Percentiles rank a stretch among this genome's conserved stretches.
phyloP scores from a whole-genome alignment of 768 basidiomycete genomes.

The Panellus pusillus region DNA sequence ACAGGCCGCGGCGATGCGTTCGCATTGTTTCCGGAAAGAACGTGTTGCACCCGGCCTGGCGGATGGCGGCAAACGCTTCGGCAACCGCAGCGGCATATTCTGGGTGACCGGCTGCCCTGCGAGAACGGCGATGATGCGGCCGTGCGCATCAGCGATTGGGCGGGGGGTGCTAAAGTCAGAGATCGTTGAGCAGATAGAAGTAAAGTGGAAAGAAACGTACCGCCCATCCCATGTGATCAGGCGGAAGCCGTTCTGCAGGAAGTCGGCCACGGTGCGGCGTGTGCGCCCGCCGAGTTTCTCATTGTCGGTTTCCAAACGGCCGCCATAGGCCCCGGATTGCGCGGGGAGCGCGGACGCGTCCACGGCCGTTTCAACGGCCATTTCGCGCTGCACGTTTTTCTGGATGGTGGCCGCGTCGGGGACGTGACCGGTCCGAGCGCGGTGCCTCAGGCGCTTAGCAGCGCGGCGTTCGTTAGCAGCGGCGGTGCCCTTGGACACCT shows the following conservation, averaged over 20 bases:
- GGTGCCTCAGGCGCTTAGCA: not conserved
- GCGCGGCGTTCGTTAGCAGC: not conserved
- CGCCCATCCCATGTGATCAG: not conserved
- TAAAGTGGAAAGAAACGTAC: not conserved
- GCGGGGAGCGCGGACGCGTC: not conserved
- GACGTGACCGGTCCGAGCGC: not conserved
- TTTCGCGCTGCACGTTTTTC: not conserved
- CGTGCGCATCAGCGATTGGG: constrained; percentile 2
- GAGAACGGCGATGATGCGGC: constrained; percentile 11
- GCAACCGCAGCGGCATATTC: not conserved
- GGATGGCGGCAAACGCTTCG: not conserved
- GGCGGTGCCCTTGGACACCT: not conserved
- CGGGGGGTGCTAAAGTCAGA: not conserved
- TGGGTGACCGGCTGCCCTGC: not conserved
- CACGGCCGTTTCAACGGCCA: not conserved
- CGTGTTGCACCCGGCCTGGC: not conserved
- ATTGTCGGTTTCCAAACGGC: no score
- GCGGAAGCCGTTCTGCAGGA: not conserved
- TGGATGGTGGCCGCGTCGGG: not conserved
- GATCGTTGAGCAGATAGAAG: not conserved
- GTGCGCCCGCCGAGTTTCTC: not conserved
- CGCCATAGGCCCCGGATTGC: no score
- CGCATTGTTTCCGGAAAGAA: not conserved
- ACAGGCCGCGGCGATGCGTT: not conserved
- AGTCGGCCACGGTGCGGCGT: not conserved